phyloP scores from a whole-genome alignment of 2,329 filamentous ascomycete genomes.

The Nigrospora sphaerica region DNA sequence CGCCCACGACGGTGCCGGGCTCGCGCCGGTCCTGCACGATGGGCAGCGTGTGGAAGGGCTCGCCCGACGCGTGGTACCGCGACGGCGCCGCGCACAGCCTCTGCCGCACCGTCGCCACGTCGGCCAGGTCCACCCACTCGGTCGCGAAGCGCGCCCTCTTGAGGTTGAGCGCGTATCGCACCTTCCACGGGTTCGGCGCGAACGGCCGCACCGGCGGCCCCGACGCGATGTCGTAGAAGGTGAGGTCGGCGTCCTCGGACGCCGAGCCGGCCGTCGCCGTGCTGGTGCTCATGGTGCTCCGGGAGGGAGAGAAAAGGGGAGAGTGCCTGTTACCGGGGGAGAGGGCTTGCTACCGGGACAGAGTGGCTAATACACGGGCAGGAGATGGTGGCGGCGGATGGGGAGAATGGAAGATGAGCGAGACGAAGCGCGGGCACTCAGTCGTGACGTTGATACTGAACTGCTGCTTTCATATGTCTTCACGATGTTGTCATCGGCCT shows the following conservation, averaged over 20 bases:
- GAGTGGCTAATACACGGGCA: too few relatives aligned
- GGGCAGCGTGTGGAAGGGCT: conserved; percentile 54
- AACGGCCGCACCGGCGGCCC: conserved; percentile 19
- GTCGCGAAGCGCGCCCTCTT: conserved; percentile 27
- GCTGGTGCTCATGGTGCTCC: too few relatives aligned
- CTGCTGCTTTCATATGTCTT: not conserved
- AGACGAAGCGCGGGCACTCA: not conserved
- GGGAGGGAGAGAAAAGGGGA: too few relatives aligned
- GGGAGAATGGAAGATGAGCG: not conserved
- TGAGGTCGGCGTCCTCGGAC: conserved; percentile 15
- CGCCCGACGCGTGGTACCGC: conserved; percentile 49
- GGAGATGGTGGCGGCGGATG: not conserved
- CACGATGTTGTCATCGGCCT: not conserved
- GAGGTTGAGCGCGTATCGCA: conserved; percentile 32
- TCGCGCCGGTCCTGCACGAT: conserved; percentile 39
- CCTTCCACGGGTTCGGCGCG: conserved; percentile 25
- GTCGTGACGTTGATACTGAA: too few relatives aligned
- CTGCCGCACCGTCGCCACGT: conserved; percentile 41
- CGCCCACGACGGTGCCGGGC: conserved; percentile 39
- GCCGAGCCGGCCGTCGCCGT: not conserved
- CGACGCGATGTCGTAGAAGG: conserved; percentile 35
- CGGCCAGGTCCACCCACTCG: conserved; percentile 43
- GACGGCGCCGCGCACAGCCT: conserved; percentile 37
- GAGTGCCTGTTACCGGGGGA: too few relatives aligned
- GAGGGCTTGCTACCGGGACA: too few relatives aligned